These are phyloP conservation scores for Bombardia bombarda DNA, from an alignment of 495 filamentous ascomycete genomes.

Conservation along the genomic window DNA sequence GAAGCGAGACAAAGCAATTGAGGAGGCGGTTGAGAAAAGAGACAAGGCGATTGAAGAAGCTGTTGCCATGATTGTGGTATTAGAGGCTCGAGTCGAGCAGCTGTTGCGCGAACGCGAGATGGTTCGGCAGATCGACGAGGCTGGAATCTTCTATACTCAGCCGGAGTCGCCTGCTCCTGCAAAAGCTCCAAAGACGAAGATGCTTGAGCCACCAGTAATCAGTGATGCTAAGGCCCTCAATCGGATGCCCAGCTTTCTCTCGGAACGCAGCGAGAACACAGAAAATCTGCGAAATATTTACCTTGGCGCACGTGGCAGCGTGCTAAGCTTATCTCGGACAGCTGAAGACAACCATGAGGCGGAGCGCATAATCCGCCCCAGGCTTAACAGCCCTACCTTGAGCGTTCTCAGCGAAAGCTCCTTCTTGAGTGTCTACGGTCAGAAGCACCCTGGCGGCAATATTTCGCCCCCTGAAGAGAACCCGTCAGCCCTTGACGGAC, in stretches of 20 bases:
- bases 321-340: constrained; percentile 30
- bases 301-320: constrained; percentile 38
- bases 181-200: constrained; percentile 12
- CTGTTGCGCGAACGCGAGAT: constrained; percentile 38
- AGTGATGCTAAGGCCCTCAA: constrained; percentile 23
- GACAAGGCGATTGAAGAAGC: constrained; percentile 78
- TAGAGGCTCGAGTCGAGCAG: constrained; percentile 61
- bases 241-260: constrained; percentile 61
- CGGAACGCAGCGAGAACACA: constrained; percentile 51
- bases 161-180: constrained; percentile 9
- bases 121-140: constrained; percentile 28
- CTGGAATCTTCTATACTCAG: constrained; percentile 19
- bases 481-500: constrained; percentile 15
- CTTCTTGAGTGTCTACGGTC: constrained; percentile 60
- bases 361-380: constrained; percentile 21
- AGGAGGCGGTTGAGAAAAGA: constrained; percentile 73
- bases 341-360: constrained; percentile 28
- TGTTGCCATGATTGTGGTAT: constrained; percentile 64
- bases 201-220: constrained; percentile 8
- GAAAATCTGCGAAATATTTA: constrained; percentile 61
- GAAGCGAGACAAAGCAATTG: constrained; percentile 67
- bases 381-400: constrained; percentile 55
- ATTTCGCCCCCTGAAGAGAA: constrained; percentile 15
- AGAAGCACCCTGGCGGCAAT: constrained; percentile 22
- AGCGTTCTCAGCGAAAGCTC: constrained; percentile 77